A percentile compares a stretch with the other conserved stretches of the same genome.
These are phyloP conservation scores for Ampelomyces quisqualis DNA, from an alignment of 2,329 filamentous ascomycete genomes.

Conservation along the genomic window DNA sequence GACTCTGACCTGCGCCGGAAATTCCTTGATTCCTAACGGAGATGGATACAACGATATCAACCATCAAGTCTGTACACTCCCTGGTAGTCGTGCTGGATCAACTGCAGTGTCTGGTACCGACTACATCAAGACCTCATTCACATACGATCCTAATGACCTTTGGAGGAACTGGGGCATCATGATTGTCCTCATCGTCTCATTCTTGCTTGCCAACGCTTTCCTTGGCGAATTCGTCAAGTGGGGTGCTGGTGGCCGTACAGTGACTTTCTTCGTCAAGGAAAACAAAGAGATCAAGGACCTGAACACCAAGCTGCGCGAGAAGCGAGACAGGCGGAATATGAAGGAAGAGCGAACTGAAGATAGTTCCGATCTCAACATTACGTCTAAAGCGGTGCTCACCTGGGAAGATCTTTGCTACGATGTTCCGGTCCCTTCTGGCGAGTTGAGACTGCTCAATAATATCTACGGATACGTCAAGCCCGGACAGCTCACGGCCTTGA, in stretches of 20 bases:
- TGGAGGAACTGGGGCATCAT: slow-evolving; percentile 71
- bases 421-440: slow-evolving; percentile 66
- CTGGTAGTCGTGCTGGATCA: slow-evolving; percentile 68
- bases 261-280: slow-evolving; percentile 73
- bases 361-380: slow-evolving; percentile 53
- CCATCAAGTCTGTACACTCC: slow-evolving; percentile 78
- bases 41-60: slow-evolving; percentile 68
- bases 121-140: slow-evolving; percentile 70
- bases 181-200: slow-evolving; percentile 70
- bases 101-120: slow-evolving; percentile 62
- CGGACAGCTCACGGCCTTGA: slow-evolving; percentile 54
- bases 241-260: slow-evolving; percentile 76
- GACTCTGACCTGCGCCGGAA: slow-evolving; percentile 66
- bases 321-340: slow-evolving; percentile 56
- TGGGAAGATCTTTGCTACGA: slow-evolving; percentile 63
- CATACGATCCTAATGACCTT: slow-evolving; percentile 65
- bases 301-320: slow-evolving; percentile 63
- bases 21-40: slow-evolving; percentile 70
- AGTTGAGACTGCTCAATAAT: slow-evolving; percentile 57
- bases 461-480: slow-evolving; percentile 60
- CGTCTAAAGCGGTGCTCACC: slow-evolving; percentile 58
- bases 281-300: slow-evolving; percentile 66
- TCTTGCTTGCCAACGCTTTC: slow-evolving; percentile 70
- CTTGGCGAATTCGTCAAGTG: slow-evolving; percentile 77
- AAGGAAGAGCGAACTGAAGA: slow-evolving; percentile 46